Evolutionary conservation across 78 protist genomes (phyloP).

Genomic region (Dictyostelium intermedium): DNA sequence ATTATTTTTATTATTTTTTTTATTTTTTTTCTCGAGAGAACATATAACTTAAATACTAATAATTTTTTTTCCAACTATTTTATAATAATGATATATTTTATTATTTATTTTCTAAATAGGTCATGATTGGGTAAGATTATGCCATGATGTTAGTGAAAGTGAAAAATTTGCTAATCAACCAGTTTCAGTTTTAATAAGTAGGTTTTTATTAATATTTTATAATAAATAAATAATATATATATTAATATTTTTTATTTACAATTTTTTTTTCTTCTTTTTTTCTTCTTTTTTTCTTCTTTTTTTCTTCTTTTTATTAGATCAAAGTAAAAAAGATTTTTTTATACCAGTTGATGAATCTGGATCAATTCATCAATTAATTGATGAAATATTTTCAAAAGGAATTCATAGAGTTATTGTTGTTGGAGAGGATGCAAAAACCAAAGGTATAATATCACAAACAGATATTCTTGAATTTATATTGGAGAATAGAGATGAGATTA

Average conservation of each 20-base stretch:
- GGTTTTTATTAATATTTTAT: background rate
- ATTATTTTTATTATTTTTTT: background rate
- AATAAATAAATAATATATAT: background rate
- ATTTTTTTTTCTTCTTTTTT: background rate
- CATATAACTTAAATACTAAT: too few species aligned
- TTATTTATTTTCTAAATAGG: background rate
- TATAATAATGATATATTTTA: background rate
- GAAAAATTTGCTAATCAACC: conserved; percentile 8
- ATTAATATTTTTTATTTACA: background rate
- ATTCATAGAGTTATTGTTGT: conserved; percentile 66
- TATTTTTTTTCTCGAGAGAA: too few species aligned
- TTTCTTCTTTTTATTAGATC: conserved; percentile 5
- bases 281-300: background rate
- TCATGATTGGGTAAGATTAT: conserved; percentile 12
- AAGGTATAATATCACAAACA: conserved; percentile 39
- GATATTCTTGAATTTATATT: conserved; percentile 27
- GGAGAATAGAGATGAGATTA: background rate
- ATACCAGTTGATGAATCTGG: conserved; percentile 69
- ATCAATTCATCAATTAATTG: conserved; percentile 25
- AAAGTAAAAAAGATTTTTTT: conserved; percentile 41
- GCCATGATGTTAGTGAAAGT: background rate
- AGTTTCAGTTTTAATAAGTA: conserved; percentile 26
- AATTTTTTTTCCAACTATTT: background rate
- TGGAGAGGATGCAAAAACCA: conserved; percentile 21
- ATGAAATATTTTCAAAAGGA: conserved; percentile 39